These are phyloP conservation scores for Lentinula sp. DNA, from an alignment of 768 basidiomycete species.

Conservation along the genomic window DNA sequence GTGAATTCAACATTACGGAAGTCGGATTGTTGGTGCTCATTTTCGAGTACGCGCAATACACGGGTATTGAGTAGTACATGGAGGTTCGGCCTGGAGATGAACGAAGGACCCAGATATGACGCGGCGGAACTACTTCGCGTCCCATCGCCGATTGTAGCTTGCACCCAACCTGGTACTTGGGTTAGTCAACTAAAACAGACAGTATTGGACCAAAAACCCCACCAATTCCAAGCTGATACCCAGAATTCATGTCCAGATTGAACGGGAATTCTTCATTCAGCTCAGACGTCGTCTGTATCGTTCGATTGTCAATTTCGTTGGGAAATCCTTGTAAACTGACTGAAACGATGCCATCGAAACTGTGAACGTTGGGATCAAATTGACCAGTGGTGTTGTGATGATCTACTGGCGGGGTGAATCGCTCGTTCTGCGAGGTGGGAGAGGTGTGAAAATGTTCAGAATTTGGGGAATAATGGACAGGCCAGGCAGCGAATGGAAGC, in stretches of 20 bases:
- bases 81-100: conserved; percentile 14
- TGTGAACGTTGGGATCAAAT: conserved; percentile 22
- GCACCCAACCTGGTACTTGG: conserved; percentile 17
- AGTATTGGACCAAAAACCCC: not conserved
- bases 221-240: conserved; percentile 24
- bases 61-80: conserved; percentile 10
- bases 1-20: conserved; percentile 7
- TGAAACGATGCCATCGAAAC: conserved; percentile 16
- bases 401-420: conserved; percentile 18
- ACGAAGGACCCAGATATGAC: conserved; percentile 18
- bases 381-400: conserved; percentile 21
- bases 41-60: conserved; percentile 5
- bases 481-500: not conserved
- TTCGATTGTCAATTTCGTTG: conserved; percentile 12
- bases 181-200: not conserved
- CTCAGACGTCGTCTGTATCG: conserved; percentile 17
- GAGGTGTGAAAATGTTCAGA: not conserved
- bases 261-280: conserved; percentile 21
- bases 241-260: conserved; percentile 25
- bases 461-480: not conserved
- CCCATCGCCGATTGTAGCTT: conserved; percentile 16
- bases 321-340: conserved; percentile 19
- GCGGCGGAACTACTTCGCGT: conserved; percentile 20
- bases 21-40: not conserved
- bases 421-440: conserved; percentile 19